A percentile compares a stretch with the other conserved stretches of the same genome.
Conservation (phyloP, 179 eudicot genomes). For the Spinacia oleracea region DNA sequence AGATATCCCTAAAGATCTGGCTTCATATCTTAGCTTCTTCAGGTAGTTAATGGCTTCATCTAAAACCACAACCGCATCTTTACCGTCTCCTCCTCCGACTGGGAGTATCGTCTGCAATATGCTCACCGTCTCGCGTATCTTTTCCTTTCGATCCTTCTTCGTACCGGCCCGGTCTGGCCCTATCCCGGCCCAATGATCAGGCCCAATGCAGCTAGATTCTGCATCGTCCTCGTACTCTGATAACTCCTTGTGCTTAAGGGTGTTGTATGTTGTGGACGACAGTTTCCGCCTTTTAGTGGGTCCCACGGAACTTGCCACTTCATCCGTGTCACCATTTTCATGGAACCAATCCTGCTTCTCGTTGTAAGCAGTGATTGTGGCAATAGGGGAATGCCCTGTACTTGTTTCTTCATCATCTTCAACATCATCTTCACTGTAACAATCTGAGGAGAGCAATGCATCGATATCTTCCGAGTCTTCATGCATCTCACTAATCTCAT, state of each 20-base stretch:
- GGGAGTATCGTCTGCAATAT: constrained; percentile 69
- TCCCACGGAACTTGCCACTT: constrained; percentile 60
- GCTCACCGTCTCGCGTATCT: constrained; percentile 60
- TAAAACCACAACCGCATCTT: constrained; percentile 57
- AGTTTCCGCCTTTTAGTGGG: constrained; percentile 55
- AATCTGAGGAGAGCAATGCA: constrained; percentile 83
- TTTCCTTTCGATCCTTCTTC: constrained; percentile 52
- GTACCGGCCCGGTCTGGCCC: too few species aligned
- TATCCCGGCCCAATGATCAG: too few species aligned
- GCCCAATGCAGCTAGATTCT: constrained; percentile 62
- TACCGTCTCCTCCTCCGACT: constrained; percentile 52
- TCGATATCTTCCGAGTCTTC: constrained; percentile 90
- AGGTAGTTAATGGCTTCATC: constrained; percentile 83
- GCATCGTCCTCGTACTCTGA: constrained; percentile 60
- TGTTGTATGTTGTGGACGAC: constrained; percentile 35
- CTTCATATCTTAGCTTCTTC: constrained; percentile 57
- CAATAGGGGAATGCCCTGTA: constrained; percentile 93
- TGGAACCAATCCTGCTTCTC: constrained; percentile 41
- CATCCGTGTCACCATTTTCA: constrained; percentile 48
- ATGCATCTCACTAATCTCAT: constrained; percentile 58
- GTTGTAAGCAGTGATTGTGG: constrained; percentile 46
- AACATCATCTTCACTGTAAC: constrained; percentile 54
- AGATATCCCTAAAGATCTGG: constrained; percentile 56
- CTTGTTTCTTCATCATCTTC: constrained; percentile 72
- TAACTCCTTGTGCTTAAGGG: constrained; percentile 29